phyloP scores from a whole-genome alignment of 2,329 filamentous ascomycete genomes.

The Akanthomyces uredinophilus region DNA sequence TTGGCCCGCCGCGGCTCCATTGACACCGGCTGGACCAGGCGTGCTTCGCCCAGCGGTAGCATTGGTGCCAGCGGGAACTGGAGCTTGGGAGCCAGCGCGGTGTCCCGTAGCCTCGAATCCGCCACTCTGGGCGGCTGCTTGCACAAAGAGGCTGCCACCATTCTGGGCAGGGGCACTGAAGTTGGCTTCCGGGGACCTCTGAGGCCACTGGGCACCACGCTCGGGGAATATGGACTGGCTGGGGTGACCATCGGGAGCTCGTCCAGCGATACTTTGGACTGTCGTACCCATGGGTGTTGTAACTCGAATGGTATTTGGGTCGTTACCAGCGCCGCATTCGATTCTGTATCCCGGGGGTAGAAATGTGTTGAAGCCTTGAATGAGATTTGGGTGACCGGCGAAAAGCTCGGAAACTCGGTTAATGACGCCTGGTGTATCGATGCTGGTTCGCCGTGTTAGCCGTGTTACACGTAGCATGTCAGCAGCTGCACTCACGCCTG shows the following conservation, averaged over 20 bases:
- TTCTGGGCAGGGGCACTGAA: slow-evolving; percentile 55
- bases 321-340: slow-evolving; percentile 88
- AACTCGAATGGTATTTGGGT: slow-evolving; percentile 92
- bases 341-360: slow-evolving; percentile 93
- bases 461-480: neutral
- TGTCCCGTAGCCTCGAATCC: slow-evolving; percentile 25
- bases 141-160: slow-evolving; percentile 43
- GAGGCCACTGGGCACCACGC: slow-evolving; percentile 51
- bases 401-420: slow-evolving; percentile 94
- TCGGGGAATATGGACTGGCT: slow-evolving; percentile 44
- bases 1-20: slow-evolving; percentile 55
- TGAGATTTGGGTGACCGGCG: slow-evolving; percentile 88
- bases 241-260: slow-evolving; percentile 42
- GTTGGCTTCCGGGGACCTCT: slow-evolving; percentile 51
- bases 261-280: slow-evolving; percentile 72
- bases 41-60: slow-evolving; percentile 56
- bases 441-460: slow-evolving; percentile 46
- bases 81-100: slow-evolving; percentile 26
- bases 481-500: slow-evolving; percentile 63
- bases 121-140: slow-evolving; percentile 34
- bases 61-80: slow-evolving; percentile 45
- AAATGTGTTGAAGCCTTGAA: slow-evolving; percentile 98
- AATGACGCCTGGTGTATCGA: slow-evolving; percentile 96
- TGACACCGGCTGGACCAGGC: slow-evolving; percentile 52
- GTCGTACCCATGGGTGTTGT: slow-evolving; percentile 98